These are phyloP conservation scores for Backusella parvicylindrica DNA, from an alignment of 192 early-diverging fungal species.

Conservation along the genomic window DNA sequence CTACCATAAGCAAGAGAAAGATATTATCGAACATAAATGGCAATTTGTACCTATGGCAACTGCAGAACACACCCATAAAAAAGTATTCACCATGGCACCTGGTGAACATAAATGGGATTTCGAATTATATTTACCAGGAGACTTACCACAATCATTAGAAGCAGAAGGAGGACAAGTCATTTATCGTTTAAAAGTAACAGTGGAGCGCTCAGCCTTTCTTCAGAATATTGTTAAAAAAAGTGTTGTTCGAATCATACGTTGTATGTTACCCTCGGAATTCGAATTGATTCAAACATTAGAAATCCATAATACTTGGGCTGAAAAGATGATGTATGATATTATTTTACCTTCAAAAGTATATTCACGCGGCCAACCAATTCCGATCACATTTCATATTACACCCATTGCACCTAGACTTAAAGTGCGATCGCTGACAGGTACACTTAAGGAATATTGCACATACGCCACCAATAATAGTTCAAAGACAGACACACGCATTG, in stretches of 20 bases:
- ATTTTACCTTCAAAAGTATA: slow-evolving; percentile 49
- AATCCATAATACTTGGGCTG: slow-evolving; percentile 56
- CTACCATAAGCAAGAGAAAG: slow-evolving; percentile 31
- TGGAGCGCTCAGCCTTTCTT: slow-evolving; percentile 53
- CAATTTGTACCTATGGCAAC: slow-evolving; percentile 34
- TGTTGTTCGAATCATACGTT: slow-evolving; percentile 43
- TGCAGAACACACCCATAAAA: slow-evolving; percentile 35
- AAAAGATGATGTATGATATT: slow-evolving; percentile 57
- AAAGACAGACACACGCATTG: slow-evolving; percentile 23
- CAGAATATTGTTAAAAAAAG: slow-evolving; percentile 39
- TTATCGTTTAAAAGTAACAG: slow-evolving; percentile 49
- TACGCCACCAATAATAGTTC: slow-evolving; percentile 33
- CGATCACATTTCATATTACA: slow-evolving; percentile 42
- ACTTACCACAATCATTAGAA: slow-evolving; percentile 58
- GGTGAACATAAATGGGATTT: slow-evolving; percentile 48
- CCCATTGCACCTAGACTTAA: slow-evolving; percentile 47
- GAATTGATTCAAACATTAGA: slow-evolving; percentile 49
- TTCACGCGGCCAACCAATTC: slow-evolving; percentile 51
- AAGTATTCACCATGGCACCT: slow-evolving; percentile 32
- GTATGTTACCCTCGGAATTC: slow-evolving; percentile 45
- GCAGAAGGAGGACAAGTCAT: slow-evolving; percentile 44
- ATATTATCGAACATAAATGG: slow-evolving; percentile 53
- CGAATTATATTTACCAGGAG: slow-evolving; percentile 51
- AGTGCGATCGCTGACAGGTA: slow-evolving; percentile 38
- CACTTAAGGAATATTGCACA: slow-evolving; percentile 56